Percentiles rank a stretch among this genome's conserved stretches.
Evolutionary conservation across 148 eudicot genomes (phyloP).

Genomic region (Rhododendron henanense): DNA sequence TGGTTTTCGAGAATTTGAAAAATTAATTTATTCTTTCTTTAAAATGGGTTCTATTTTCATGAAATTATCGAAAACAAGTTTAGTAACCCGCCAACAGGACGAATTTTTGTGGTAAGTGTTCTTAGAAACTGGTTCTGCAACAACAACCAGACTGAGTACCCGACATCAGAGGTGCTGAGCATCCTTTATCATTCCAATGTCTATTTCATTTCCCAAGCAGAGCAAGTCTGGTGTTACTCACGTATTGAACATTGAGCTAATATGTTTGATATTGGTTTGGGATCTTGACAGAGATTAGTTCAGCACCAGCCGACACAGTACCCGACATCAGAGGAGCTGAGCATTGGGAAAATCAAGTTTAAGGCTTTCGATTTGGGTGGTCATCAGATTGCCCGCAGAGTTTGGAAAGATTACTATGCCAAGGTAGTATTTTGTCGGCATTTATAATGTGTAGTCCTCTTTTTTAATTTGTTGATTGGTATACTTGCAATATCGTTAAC

Average conservation of each 20-base stretch:
- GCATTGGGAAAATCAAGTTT: slow-evolving; percentile 76
- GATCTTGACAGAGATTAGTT: slow-evolving; percentile 52
- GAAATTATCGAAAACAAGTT: background rate
- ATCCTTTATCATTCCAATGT: background rate
- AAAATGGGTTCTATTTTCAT: background rate
- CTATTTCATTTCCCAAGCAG: background rate
- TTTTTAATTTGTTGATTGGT: background rate
- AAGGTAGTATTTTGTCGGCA: slow-evolving; percentile 34
- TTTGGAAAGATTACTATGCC: slow-evolving; percentile 90
- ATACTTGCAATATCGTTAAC: background rate
- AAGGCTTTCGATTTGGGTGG: slow-evolving; percentile 86
- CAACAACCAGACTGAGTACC: background rate
- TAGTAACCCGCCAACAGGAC: background rate
- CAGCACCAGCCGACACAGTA: slow-evolving; percentile 82
- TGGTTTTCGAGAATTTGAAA: background rate
- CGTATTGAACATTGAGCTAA: background rate
- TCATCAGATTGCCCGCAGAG: slow-evolving; percentile 76
- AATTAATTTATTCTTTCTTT: background rate
- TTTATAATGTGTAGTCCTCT: background rate
- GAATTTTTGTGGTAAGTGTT: background rate
- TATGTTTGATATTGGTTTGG: background rate
- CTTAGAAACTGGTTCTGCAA: background rate
- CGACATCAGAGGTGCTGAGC: background rate
- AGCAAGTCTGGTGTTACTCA: background rate
- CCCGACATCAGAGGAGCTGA: slow-evolving; percentile 75